Conservation (phyloP, 2,329 filamentous ascomycete species). For the Neonectria hederae region DNA sequence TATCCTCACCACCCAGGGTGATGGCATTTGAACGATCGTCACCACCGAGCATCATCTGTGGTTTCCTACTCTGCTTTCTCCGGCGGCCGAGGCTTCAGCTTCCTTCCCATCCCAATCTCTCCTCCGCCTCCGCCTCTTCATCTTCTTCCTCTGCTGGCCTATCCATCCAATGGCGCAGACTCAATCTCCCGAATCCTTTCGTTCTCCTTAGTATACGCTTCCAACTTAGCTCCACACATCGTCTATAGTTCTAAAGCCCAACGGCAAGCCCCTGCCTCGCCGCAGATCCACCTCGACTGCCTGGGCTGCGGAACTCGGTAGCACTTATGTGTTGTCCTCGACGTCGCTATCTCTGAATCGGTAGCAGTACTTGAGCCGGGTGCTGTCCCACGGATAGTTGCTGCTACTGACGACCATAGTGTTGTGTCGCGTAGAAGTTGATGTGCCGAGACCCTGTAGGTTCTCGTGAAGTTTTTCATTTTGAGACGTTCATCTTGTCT, state of each 20-base stretch:
- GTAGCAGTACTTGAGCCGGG: slow-evolving; percentile 7
- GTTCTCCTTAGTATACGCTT: no score
- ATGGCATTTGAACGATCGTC: slow-evolving; percentile 9
- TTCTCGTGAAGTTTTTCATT: background rate
- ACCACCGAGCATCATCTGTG: background rate
- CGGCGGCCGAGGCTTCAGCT: background rate
- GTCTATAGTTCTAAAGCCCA: background rate
- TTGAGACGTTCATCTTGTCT: background rate
- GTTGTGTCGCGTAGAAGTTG: background rate
- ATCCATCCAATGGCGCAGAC: background rate
- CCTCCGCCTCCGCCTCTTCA: background rate
- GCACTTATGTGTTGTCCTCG: slow-evolving; percentile 1
- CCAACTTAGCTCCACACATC: slow-evolving; percentile 2
- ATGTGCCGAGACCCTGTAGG: background rate
- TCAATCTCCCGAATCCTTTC: background rate
- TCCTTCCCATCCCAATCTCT: background rate
- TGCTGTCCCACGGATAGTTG: slow-evolving; percentile 20
- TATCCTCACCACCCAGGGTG: background rate
- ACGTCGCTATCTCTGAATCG: slow-evolving; percentile 1
- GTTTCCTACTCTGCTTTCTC: background rate
- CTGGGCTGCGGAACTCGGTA: slow-evolving; percentile 10
- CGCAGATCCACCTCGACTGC: slow-evolving; percentile 16
- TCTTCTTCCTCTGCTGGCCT: background rate
- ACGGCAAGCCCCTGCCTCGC: background rate
- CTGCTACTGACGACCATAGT: slow-evolving; percentile 12